phyloP scores from a whole-genome alignment of 2,329 filamentous ascomycete genomes.

The Hymenoscyphus occultus region DNA sequence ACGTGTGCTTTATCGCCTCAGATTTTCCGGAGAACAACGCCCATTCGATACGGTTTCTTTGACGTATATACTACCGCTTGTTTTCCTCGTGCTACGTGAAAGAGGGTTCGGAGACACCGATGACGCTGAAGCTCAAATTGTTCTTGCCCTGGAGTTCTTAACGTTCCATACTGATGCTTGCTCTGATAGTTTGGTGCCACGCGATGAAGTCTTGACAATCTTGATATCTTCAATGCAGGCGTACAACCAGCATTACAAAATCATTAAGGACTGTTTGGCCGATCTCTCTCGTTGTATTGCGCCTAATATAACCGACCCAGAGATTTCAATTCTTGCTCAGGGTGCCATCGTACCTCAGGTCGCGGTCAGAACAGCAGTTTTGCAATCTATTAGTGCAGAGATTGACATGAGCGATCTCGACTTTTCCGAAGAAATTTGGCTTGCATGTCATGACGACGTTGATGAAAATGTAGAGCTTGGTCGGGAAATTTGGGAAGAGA shows the following conservation, averaged over 20 bases:
- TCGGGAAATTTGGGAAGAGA: conserved; percentile 92
- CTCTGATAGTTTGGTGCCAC: conserved; percentile 70
- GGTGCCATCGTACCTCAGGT: conserved; percentile 77
- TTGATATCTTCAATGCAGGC: conserved; percentile 81
- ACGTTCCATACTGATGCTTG: conserved; percentile 84
- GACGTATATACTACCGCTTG: conserved; percentile 79
- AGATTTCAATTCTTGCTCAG: conserved; percentile 72
- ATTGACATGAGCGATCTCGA: conserved; percentile 85
- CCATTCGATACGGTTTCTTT: conserved; percentile 86
- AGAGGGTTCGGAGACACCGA: conserved; percentile 77
- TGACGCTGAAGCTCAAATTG: conserved; percentile 83
- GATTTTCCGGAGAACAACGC: conserved; percentile 89
- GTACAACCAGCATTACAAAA: conserved; percentile 91
- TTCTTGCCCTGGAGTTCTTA: conserved; percentile 84
- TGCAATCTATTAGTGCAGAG: conserved; percentile 88
- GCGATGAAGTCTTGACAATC: conserved; percentile 66
- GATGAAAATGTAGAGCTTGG: conserved; percentile 83
- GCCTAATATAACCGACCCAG: conserved; percentile 69
- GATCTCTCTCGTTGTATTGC: conserved; percentile 84
- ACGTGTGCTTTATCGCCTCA: conserved; percentile 82
- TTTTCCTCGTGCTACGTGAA: conserved; percentile 73
- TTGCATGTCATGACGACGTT: conserved; percentile 87
- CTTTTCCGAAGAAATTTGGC: conserved; percentile 89
- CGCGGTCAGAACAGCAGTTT: conserved; percentile 75
- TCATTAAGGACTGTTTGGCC: conserved; percentile 86